Evolutionary conservation across 208 protist species (phyloP), one percentile per base, ranked within the genome.

Genomic region (Leishmania arabica): DNA sequence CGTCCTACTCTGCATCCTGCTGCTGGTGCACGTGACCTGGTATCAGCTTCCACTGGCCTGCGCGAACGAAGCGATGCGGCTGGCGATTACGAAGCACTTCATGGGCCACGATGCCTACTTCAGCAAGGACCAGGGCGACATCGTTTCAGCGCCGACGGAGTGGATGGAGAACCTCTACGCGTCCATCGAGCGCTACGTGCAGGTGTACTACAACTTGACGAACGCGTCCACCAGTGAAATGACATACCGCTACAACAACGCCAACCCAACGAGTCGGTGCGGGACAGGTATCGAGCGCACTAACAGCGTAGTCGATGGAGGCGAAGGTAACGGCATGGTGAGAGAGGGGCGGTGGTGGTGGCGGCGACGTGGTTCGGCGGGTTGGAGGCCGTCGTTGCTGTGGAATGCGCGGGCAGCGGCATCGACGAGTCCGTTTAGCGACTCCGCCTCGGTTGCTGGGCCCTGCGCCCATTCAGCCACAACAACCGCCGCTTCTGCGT

Each of bases 121-220:
- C 42, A 87, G 81, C 66, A 90, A 90, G 51, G 86, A 83, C 34
- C 87, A 91, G 31, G 90, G 88, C n/a, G 77, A 93, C 77, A 82
- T 93, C 65, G 84, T 91, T n/a, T 54, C 82, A 1, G 79, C 69
- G 15, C 90, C 90, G n/a, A 93, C 90, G 51, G 53, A 78, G 66
- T 90, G 82, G 75, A 73, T 91, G 70, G 85, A 93, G 62, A 84
- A 60, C 68, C 75, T 93, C n/a, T 83, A 89, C 64, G 49, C 82
- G 11, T 81, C 80, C 11, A 82, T 93, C 37, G 78, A 86, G 74
- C 70, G 83, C 75, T 93, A 90, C 79, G 88, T 93, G 15, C 74
- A 31, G 62, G 83, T 88, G 65, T 91, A 91, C 81, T 91, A 90
- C 77, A 84, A 77, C 54, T 75, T 91, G 51, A 77, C 84, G 4